These are phyloP conservation scores for Elsinoe batatas DNA, from an alignment of 2,329 filamentous ascomycete genomes.

Conservation along the genomic window DNA sequence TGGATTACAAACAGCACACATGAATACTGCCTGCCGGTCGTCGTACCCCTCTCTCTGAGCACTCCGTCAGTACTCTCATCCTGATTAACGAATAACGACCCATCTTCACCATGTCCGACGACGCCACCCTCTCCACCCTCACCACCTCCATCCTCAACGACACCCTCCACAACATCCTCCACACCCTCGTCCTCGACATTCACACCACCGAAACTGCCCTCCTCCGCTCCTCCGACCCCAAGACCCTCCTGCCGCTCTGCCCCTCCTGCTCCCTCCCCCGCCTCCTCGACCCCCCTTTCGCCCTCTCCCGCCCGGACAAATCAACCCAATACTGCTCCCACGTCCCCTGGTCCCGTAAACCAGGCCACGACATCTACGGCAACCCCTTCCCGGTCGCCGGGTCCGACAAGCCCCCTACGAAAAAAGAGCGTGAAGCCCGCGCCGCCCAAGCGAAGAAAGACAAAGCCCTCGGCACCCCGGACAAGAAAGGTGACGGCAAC, in stretches of 20 bases:
- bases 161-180: constrained; percentile 64
- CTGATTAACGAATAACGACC: neutral
- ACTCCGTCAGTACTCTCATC: neutral
- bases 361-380: constrained; percentile 70
- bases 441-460: constrained; percentile 26
- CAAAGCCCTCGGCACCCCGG: constrained; percentile 34
- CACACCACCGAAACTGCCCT: constrained; percentile 73
- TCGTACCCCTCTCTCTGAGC: neutral
- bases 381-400: constrained; percentile 65
- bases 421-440: constrained; percentile 66
- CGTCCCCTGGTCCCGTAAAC: constrained; percentile 65
- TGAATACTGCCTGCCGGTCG: no score
- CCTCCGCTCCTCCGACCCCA: constrained; percentile 63
- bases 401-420: constrained; percentile 51
- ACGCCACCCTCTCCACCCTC: neutral
- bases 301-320: constrained; percentile 35
- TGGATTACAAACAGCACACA: neutral
- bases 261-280: constrained; percentile 65
- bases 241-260: constrained; percentile 62
- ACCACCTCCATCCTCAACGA: constrained; percentile 61
- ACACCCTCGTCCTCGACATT: constrained; percentile 62
- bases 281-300: constrained; percentile 58
- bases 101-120: neutral
- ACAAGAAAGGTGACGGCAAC: constrained; percentile 29
- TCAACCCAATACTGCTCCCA: constrained; percentile 62